phyloP scores from a whole-genome alignment of 192 early-diverging fungal genomes.

The Entophlyctis luteolus region DNA sequence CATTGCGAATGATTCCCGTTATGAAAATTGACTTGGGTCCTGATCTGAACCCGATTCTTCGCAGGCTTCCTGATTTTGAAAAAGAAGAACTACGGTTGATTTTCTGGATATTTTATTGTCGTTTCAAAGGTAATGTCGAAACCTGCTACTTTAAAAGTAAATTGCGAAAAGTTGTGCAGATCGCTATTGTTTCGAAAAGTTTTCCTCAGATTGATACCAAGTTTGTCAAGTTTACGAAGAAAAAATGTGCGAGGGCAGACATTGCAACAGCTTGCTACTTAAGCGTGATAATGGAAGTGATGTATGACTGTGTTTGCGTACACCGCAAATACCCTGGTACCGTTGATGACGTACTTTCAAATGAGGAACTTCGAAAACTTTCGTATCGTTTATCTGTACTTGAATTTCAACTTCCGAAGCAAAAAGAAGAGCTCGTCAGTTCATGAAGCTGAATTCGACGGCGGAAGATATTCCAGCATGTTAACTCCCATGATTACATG shows the following conservation, averaged over 20 bases:
- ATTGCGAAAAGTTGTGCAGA: neutral
- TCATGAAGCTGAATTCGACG: neutral
- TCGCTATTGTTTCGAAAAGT: neutral
- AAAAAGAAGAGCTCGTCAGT: neutral
- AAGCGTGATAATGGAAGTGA: neutral
- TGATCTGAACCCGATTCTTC: neutral
- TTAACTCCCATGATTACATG: neutral
- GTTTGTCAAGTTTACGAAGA: neutral
- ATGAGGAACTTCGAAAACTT: neutral
- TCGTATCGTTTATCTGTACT: neutral
- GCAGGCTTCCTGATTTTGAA: neutral
- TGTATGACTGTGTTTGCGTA: neutral
- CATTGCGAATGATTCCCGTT: neutral
- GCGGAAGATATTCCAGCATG: neutral
- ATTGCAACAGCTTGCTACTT: neutral
- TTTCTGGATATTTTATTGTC: neutral
- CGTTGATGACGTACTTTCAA: neutral
- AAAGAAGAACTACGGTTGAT: neutral
- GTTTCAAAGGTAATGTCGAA: neutral
- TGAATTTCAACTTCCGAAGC: neutral
- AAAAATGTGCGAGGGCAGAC: neutral
- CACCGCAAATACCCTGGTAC: neutral
- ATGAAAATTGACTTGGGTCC: neutral
- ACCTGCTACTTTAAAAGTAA: neutral
- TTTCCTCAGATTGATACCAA: neutral